Conservation (phyloP, 2,329 filamentous ascomycete species). For the Fusarium drepaniforme region DNA sequence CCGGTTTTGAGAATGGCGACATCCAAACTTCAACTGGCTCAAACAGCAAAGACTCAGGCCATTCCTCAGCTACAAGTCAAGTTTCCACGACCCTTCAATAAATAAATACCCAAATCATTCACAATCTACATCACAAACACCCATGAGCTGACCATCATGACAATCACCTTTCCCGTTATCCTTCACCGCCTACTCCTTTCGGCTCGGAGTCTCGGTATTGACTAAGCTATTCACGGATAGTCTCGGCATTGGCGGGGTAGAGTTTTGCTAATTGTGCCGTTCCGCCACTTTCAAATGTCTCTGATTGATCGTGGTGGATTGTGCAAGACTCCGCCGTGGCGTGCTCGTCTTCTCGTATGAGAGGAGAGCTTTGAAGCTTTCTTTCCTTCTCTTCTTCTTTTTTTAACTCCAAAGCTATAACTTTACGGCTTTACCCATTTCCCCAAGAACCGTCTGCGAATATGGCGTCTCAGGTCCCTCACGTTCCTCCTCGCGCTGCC, state of each 20-base stretch:
- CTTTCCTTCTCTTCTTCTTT: neutral
- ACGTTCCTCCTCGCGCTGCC: conserved; percentile 48
- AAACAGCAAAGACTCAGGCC: neutral
- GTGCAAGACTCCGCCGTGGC: conserved; percentile 40
- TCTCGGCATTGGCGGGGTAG: conserved; percentile 48
- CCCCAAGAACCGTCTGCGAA: neutral
- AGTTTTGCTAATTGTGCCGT: conserved; percentile 32
- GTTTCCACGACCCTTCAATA: neutral
- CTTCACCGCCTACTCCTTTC: conserved; percentile 23
- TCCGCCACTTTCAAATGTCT: conserved; percentile 38
- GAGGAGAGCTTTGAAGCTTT: conserved; percentile 8
- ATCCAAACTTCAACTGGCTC: neutral
- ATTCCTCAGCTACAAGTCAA: neutral
- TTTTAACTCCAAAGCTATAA: neutral
- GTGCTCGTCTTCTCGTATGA: conserved; percentile 40
- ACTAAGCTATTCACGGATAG: conserved; percentile 39
- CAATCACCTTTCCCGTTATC: neutral
- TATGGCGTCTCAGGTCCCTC: conserved; percentile 47
- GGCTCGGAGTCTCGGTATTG: conserved; percentile 25
- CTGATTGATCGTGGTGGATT: conserved; percentile 22
- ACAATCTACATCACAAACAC: neutral
- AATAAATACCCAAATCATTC: neutral
- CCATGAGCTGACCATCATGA: neutral
- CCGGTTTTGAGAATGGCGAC: neutral
- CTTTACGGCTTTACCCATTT: neutral